phyloP scores from a whole-genome alignment of 352 stramenopile genomes.

The Globisporangium ultimum region DNA sequence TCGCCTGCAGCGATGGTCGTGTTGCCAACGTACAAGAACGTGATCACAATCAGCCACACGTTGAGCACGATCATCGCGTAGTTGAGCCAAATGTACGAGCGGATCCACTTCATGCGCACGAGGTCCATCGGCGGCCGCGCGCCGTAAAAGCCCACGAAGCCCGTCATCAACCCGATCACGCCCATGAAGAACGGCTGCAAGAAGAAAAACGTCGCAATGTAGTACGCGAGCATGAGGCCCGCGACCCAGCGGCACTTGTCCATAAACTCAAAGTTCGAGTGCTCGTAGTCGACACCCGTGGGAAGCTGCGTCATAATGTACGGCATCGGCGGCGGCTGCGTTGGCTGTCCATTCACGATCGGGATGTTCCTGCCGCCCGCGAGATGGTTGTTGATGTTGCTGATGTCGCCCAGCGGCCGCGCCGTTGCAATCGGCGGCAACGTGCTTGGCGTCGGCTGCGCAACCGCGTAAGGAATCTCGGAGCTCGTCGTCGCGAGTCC shows the following conservation, averaged over 20 bases:
- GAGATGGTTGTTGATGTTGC: conserved; percentile 31
- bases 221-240: conserved; percentile 63
- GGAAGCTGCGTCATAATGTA: conserved; percentile 33
- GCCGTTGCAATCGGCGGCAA: conserved; percentile 44
- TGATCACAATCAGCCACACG: conserved; percentile 53
- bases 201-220: conserved; percentile 67
- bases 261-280: conserved; percentile 53
- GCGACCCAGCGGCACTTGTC: conserved; percentile 61
- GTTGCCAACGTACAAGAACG: conserved; percentile 28
- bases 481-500: conserved; percentile 3
- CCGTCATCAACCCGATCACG: conserved; percentile 50
- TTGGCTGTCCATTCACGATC: conserved; percentile 12
- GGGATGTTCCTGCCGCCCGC: conserved; percentile 37
- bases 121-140: conserved; percentile 53
- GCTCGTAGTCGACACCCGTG: conserved; percentile 24
- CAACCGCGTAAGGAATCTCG: conserved; percentile 29
- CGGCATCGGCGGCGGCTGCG: conserved; percentile 15
- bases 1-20: conserved; percentile 7
- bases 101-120: conserved; percentile 66
- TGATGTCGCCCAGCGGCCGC: conserved; percentile 32
- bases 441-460: conserved; percentile 30
- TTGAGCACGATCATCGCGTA: conserved; percentile 69
- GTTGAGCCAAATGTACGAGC: conserved; percentile 67
- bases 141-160: conserved; percentile 62
- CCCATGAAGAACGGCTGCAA: conserved; percentile 70